Percentiles rank a stretch among this genome's conserved stretches.
phyloP scores from a whole-genome alignment of 2,329 filamentous ascomycete genomes.

The Thielaviopsis musarum region DNA sequence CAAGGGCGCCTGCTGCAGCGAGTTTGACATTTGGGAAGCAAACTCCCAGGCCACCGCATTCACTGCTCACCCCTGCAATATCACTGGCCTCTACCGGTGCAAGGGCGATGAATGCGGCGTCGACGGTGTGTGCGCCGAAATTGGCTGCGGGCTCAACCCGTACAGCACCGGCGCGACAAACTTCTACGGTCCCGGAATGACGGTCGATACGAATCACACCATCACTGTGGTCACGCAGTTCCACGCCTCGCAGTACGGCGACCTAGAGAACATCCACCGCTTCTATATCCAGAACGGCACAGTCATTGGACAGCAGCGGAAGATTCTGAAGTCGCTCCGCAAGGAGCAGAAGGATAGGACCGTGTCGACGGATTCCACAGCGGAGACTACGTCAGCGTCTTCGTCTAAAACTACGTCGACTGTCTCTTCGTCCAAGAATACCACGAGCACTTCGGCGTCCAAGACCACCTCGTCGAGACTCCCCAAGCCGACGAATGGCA shows the following conservation, averaged over 20 bases:
- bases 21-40: slow-evolving; percentile 40
- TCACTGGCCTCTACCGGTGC: slow-evolving; percentile 27
- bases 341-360: slow-evolving; percentile 13
- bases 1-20: slow-evolving; percentile 34
- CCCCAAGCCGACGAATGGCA: slow-evolving; percentile 15
- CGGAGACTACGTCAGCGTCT: no score
- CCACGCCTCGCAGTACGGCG: slow-evolving; percentile 21
- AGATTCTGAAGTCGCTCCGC: slow-evolving; percentile 17
- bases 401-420: no score
- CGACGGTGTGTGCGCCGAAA: slow-evolving; percentile 26
- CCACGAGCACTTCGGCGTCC: slow-evolving; percentile 19
- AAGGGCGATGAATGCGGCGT: slow-evolving; percentile 24
- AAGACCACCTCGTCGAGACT: slow-evolving; percentile 18
- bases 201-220: slow-evolving; percentile 22
- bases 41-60: slow-evolving; percentile 28
- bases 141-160: slow-evolving; percentile 28
- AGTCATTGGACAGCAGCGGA: slow-evolving; percentile 23
- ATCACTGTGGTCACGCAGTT: slow-evolving; percentile 36
- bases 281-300: slow-evolving; percentile 33
- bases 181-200: slow-evolving; percentile 20
- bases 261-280: slow-evolving; percentile 28
- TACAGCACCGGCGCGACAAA: slow-evolving; percentile 19
- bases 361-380: no score
- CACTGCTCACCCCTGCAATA: slow-evolving; percentile 32
- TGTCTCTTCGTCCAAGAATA: slow-evolving; percentile 20